Evolutionary conservation across 163 green algal species (phyloP).

Genomic region (Scenedesmus sp.): DNA sequence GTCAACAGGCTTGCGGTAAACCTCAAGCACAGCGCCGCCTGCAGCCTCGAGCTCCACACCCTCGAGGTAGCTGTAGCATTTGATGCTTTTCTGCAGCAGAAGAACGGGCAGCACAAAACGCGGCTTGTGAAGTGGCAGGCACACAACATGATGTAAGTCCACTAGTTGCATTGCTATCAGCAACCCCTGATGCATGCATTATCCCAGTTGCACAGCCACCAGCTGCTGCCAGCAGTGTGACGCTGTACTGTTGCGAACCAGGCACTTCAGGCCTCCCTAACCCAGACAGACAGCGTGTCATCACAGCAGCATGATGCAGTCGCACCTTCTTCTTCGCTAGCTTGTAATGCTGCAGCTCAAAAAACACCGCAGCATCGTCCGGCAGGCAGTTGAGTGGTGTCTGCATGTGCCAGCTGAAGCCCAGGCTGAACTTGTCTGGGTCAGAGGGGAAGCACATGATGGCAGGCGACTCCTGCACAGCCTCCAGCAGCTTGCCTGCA

Average conservation of each 20-base stretch:
- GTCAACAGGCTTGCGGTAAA: slow-evolving; percentile 78
- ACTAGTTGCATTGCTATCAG: too few relatives aligned
- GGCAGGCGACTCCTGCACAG: slow-evolving; percentile 60
- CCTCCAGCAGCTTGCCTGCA: slow-evolving; percentile 64
- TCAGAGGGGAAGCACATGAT: background rate
- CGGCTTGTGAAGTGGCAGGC: too few relatives aligned
- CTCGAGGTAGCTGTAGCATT: slow-evolving; percentile 37
- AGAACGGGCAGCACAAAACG: background rate
- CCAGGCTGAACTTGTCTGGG: slow-evolving; percentile 21
- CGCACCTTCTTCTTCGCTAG: slow-evolving; percentile 78
- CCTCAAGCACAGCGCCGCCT: slow-evolving; percentile 43
- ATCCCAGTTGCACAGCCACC: too few relatives aligned
- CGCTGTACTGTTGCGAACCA: too few relatives aligned
- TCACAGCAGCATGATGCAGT: background rate
- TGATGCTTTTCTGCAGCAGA: slow-evolving; percentile 34
- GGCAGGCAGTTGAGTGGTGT: slow-evolving; percentile 67
- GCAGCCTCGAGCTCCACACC: background rate
- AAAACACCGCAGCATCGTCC: slow-evolving; percentile 69
- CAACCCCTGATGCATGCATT: too few relatives aligned
- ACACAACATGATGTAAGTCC: too few relatives aligned
- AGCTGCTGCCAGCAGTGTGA: too few relatives aligned
- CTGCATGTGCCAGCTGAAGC: slow-evolving; percentile 71
- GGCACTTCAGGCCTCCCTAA: background rate
- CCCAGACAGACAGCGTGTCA: background rate
- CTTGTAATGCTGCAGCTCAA: slow-evolving; percentile 85